These are phyloP conservation scores for Bathelium albidoporum DNA, from an alignment of 495 filamentous ascomycete genomes.

Conservation along the genomic window DNA sequence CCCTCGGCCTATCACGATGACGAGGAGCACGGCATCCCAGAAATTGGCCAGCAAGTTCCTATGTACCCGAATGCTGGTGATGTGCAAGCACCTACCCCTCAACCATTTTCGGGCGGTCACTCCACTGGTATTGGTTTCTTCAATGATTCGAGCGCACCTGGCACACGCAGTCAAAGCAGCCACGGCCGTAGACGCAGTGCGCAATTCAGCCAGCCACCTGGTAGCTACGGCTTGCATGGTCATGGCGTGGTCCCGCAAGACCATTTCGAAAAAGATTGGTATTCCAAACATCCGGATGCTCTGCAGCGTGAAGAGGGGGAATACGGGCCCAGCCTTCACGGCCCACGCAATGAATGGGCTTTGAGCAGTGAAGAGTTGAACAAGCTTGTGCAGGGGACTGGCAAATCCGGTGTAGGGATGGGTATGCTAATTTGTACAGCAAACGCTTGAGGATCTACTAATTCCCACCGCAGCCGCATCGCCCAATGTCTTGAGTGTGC, in stretches of 20 bases:
- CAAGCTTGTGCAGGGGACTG: conserved; percentile 69
- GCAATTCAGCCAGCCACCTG: conserved; percentile 52
- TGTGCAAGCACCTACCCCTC: conserved; percentile 89
- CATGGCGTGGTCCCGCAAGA: conserved; percentile 60
- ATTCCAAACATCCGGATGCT: conserved; percentile 77
- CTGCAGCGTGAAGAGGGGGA: conserved; percentile 63
- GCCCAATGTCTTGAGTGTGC: conserved; percentile 27
- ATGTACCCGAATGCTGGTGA: conserved; percentile 93
- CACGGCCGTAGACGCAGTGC: conserved; percentile 58
- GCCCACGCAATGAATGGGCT: conserved; percentile 67
- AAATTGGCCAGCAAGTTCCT: conserved; percentile 81
- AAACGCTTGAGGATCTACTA: conserved; percentile 3
- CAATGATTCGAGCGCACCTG: conserved; percentile 34
- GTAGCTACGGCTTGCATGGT: conserved; percentile 78
- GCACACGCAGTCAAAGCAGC: conserved; percentile 36
- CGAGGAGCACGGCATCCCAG: conserved; percentile 77
- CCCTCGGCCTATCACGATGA: conserved; percentile 39
- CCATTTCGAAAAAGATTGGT: conserved; percentile 78
- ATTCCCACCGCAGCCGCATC: conserved; percentile 24
- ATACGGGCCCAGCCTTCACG: conserved; percentile 52
- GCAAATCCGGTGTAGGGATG: conserved; percentile 44
- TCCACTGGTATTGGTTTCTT: conserved; percentile 46
- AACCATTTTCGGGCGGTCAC: conserved; percentile 46
- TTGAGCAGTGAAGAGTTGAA: conserved; percentile 87
- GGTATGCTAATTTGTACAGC: conserved; percentile 38